Evolutionary conservation across 352 stramenopile genomes (phyloP).

Genomic region (Phytophthora tubulina): DNA sequence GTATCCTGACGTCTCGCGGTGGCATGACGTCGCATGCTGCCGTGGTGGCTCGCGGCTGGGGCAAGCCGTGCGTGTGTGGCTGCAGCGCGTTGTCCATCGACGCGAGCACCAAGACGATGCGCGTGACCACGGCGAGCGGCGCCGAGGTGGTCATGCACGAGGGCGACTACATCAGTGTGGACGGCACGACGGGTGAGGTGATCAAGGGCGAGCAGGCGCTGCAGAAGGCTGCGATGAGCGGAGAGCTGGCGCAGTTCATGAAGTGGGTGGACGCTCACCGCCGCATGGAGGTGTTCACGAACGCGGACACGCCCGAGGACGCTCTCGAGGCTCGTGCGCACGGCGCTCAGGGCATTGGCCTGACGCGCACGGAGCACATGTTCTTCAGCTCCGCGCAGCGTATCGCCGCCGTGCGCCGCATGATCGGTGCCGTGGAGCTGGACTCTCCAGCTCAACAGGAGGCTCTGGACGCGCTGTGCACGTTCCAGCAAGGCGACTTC

Average conservation of each 20-base stretch:
- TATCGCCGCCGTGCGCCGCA: constrained; percentile 31
- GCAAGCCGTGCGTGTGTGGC: constrained; percentile 36
- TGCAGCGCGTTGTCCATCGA: constrained; percentile 36
- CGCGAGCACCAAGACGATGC: constrained; percentile 35
- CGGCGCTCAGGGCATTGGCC: constrained; percentile 32
- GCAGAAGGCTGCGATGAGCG: constrained; percentile 32
- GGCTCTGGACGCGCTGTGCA: constrained; percentile 28
- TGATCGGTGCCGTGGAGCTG: constrained; percentile 41
- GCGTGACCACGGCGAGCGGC: constrained; percentile 8
- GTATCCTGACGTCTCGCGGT: constrained; percentile 40
- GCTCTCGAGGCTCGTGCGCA: constrained; percentile 30
- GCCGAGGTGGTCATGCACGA: constrained; percentile 27
- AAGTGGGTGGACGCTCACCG: constrained; percentile 40
- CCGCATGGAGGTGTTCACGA: constrained; percentile 41
- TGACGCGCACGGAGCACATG: constrained; percentile 40
- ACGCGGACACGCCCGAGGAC: constrained; percentile 34
- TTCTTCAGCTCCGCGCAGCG: constrained; percentile 37
- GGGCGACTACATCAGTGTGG: constrained; percentile 37
- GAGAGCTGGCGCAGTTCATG: constrained; percentile 36
- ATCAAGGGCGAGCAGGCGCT: constrained; percentile 35
- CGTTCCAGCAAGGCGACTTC: constrained; percentile 39
- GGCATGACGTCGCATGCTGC: constrained; percentile 35
- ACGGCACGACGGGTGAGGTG: constrained; percentile 37
- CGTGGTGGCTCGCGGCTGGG: constrained; percentile 36
- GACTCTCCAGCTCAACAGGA: constrained; percentile 35